Percentiles rank a stretch among this genome's conserved stretches.
phyloP scores from a whole-genome alignment of 176 grass and related monocot genomes.

The Phoenix roebelenii region DNA sequence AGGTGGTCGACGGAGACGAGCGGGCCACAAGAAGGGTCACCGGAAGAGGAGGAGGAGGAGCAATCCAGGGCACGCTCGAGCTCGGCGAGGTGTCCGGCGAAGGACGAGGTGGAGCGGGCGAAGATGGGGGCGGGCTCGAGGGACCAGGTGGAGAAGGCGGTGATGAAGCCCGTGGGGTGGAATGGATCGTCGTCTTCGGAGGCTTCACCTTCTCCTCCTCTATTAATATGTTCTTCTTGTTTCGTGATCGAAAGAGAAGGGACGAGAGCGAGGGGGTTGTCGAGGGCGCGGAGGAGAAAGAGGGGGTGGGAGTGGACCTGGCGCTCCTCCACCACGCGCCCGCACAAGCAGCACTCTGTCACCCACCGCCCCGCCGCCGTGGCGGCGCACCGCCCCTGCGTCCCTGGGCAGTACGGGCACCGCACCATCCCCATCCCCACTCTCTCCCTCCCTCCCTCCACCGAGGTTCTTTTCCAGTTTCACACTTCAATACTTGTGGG shows the following conservation, averaged over 20 bases:
- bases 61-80: constrained; percentile 72
- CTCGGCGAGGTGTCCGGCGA: constrained; percentile 88
- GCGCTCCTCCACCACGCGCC: constrained; percentile 66
- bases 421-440: constrained; percentile 30
- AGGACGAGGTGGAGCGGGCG: constrained; percentile 66
- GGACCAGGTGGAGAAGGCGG: constrained; percentile 91
- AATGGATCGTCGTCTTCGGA: constrained; percentile 58
- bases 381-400: constrained; percentile 49
- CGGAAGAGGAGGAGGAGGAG: constrained; percentile 34
- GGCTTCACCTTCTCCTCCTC: too few species aligned
- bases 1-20: constrained; percentile 84
- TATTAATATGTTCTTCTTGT: too few species aligned
- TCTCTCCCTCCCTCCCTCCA: too few species aligned
- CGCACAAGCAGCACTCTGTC: constrained; percentile 74
- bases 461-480: too few species aligned
- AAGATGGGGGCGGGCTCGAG: constrained; percentile 74
- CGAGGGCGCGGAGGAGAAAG: constrained; percentile 57
- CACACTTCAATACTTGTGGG: too few species aligned
- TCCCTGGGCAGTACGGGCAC: constrained; percentile 73
- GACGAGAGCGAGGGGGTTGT: constrained; percentile 57
- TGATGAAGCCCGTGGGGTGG: constrained; percentile 78
- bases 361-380: constrained; percentile 51
- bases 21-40: constrained; percentile 47
- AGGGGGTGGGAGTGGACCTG: constrained; percentile 72
- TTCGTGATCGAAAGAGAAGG: background rate